Conservation (phyloP, 2,329 filamentous ascomycete species). For the Fusarium sp. region DNA sequence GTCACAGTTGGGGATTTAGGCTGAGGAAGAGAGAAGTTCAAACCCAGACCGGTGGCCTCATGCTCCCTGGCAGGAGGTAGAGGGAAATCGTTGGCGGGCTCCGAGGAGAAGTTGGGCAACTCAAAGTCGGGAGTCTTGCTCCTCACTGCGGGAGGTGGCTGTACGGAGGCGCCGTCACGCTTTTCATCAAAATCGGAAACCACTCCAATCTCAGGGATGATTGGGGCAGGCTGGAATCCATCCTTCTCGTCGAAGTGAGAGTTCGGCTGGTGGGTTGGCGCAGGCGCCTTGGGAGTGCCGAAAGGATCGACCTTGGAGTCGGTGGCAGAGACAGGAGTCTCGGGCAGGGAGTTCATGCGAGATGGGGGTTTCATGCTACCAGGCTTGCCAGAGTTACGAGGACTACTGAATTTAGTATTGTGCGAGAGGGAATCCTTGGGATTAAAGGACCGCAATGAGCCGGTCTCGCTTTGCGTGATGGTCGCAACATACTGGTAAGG, state of each 20-base stretch:
- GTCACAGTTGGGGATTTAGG: constrained; percentile 38
- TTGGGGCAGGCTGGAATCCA: constrained; percentile 45
- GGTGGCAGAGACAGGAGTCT: constrained; percentile 47
- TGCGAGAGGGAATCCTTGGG: constrained; percentile 55
- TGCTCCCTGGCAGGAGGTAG: constrained; percentile 42
- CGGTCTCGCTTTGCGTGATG: constrained; percentile 66
- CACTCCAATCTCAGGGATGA: constrained; percentile 52
- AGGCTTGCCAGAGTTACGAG: constrained; percentile 44
- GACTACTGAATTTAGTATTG: constrained; percentile 55
- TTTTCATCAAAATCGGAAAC: constrained; percentile 46
- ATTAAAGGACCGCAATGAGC: constrained; percentile 63
- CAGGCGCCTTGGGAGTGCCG: constrained; percentile 46
- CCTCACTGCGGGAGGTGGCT: constrained; percentile 43
- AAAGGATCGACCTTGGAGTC: constrained; percentile 50
- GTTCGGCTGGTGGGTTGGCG: constrained; percentile 40
- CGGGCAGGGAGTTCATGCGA: constrained; percentile 56
- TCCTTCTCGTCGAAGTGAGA: constrained; percentile 39
- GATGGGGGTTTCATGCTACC: constrained; percentile 44
- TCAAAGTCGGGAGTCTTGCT: constrained; percentile 44
- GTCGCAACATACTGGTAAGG: constrained; percentile 76
- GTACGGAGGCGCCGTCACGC: constrained; percentile 40
- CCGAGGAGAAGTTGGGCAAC: constrained; percentile 28
- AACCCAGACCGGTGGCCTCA: constrained; percentile 45
- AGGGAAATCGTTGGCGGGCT: constrained; percentile 33
- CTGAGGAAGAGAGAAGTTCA: constrained; percentile 49